phyloP scores from a whole-genome alignment of 768 basidiomycete species.

The Sistotremastrum suecicum region DNA sequence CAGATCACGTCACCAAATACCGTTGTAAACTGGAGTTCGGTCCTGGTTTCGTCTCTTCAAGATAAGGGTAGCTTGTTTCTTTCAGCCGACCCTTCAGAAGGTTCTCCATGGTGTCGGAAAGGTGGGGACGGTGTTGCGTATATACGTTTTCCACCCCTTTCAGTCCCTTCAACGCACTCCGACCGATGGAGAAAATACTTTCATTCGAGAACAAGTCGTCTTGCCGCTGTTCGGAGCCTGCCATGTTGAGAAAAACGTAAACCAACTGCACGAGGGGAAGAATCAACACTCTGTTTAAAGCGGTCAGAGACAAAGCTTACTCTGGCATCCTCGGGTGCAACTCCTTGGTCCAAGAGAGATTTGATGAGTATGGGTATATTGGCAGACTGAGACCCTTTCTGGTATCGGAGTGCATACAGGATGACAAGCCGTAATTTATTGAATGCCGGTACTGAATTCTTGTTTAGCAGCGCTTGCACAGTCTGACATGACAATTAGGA shows the following conservation, averaged over 20 bases:
- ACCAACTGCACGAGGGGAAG: slow-evolving; percentile 47
- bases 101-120: slow-evolving; percentile 84
- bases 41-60: slow-evolving; percentile 46
- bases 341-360: slow-evolving; percentile 60
- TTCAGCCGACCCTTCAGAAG: slow-evolving; percentile 74
- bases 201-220: slow-evolving; percentile 96
- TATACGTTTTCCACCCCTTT: slow-evolving; percentile 99
- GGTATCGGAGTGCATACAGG: slow-evolving; percentile 87
- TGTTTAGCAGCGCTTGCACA: slow-evolving; percentile 66
- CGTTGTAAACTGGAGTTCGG: slow-evolving; percentile 58
- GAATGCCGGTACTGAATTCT: slow-evolving; percentile 51
- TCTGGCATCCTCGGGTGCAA: slow-evolving; percentile 61
- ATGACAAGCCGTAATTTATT: slow-evolving; percentile 87
- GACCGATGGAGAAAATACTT: slow-evolving; percentile 84
- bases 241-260: slow-evolving; percentile 82
- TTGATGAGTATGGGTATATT: slow-evolving; percentile 74
- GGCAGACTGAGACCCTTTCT: slow-evolving; percentile 60
- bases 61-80: slow-evolving; percentile 83
- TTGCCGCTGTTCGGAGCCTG: slow-evolving; percentile 91
- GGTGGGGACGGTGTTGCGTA: slow-evolving; percentile 90
- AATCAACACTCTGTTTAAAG: neutral
- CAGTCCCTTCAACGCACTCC: slow-evolving; percentile 87
- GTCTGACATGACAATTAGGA: slow-evolving; percentile 29
- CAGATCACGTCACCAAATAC: slow-evolving; percentile 21
- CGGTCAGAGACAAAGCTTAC: slow-evolving; percentile 22